Evolutionary conservation across 2,329 filamentous ascomycete species (phyloP).

Genomic region (Penicillium capsulatum): DNA sequence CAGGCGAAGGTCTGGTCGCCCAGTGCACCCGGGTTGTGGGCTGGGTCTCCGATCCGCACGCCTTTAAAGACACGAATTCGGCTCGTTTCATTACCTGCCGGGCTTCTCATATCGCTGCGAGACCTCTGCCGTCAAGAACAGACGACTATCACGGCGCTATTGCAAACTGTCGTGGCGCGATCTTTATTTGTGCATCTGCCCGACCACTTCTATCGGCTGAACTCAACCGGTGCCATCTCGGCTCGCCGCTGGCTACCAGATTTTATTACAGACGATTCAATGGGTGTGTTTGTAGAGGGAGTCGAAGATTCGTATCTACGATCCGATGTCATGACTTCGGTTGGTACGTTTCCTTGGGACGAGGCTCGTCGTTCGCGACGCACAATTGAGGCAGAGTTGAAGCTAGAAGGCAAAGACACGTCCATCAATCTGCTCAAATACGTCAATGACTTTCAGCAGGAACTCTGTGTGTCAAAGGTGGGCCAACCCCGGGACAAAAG

Average conservation of each 20-base stretch:
- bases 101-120: conserved; percentile 28
- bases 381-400: conserved; percentile 28
- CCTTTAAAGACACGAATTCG: conserved; percentile 27
- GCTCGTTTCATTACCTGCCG: conserved; percentile 31
- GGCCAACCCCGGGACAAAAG: conserved; percentile 38
- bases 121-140: conserved; percentile 34
- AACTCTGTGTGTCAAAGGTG: conserved; percentile 35
- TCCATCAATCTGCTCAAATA: conserved; percentile 39
- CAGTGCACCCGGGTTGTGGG: conserved; percentile 34
- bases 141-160: conserved; percentile 41
- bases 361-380: conserved; percentile 30
- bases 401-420: conserved; percentile 31
- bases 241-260: conserved; percentile 36
- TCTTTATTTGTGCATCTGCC: conserved; percentile 35
- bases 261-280: conserved; percentile 33
- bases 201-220: conserved; percentile 28
- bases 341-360: conserved; percentile 30
- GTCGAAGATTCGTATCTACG: conserved; percentile 27
- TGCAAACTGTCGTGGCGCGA: conserved; percentile 40
- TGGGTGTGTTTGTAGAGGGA: conserved; percentile 39
- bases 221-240: conserved; percentile 36
- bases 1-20: conserved; percentile 31
- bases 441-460: conserved; percentile 37
- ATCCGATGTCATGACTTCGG: neutral
- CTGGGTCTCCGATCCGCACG: conserved; percentile 27